Evolutionary conservation across 2,329 filamentous ascomycete species (phyloP).

Genomic region (Colletotrichum agaves): DNA sequence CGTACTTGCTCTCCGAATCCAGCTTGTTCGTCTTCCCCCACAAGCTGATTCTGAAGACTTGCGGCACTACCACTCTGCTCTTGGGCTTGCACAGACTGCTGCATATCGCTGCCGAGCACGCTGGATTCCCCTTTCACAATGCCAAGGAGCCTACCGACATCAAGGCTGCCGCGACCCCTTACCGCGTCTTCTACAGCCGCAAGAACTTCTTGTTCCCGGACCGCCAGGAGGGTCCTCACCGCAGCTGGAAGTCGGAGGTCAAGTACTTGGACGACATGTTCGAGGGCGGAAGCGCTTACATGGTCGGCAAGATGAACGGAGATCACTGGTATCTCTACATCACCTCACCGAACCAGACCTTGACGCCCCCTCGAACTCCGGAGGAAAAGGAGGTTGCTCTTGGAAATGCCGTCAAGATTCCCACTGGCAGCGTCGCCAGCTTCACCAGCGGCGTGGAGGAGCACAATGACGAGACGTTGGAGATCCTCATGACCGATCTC

Average conservation of each 20-base stretch:
- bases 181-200: conserved; percentile 97
- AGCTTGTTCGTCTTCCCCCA: conserved; percentile 99
- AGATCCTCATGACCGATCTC: conserved; percentile 78
- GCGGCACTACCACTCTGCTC: conserved; percentile 93
- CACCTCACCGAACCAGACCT: conserved; percentile 81
- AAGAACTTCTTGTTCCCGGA: conserved; percentile 99
- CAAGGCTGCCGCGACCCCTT: conserved; percentile 83
- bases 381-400: conserved; percentile 47
- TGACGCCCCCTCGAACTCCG: conserved; percentile 87
- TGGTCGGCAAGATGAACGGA: conserved; percentile 99
- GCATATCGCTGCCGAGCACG: conserved; percentile 87
- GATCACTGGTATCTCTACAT: conserved; percentile 99
- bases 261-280: conserved; percentile 93
- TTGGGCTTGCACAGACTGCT: conserved; percentile 90
- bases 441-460: conserved; percentile 52
- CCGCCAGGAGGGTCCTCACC: conserved; percentile 91
- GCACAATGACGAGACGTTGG: conserved; percentile 78
- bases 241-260: conserved; percentile 98
- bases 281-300: conserved; percentile 92
- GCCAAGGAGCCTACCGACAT: conserved; percentile 73
- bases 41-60: conserved; percentile 98
- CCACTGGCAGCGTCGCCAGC: conserved; percentile 56
- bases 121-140: conserved; percentile 87
- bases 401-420: conserved; percentile 62
- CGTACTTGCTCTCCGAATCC: conserved; percentile 96